Evolutionary conservation across 2,329 filamentous ascomycete genomes (phyloP).

Genomic region (Aspergillus sergii): DNA sequence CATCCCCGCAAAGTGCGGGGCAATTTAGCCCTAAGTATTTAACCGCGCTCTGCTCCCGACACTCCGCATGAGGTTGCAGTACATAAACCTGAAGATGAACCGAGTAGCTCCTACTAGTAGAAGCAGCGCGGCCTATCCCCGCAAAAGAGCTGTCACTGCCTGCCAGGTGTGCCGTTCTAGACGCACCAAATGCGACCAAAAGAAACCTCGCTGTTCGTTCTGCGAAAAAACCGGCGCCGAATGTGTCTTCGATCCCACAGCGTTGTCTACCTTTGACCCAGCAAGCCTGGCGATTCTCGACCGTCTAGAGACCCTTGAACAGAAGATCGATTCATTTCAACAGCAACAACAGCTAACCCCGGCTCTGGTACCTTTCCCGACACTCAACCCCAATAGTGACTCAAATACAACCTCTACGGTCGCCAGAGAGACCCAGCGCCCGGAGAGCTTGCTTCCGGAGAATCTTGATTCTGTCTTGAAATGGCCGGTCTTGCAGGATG

Average conservation of each 20-base stretch:
- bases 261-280: conserved; percentile 1
- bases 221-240: conserved; percentile 30
- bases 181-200: conserved; percentile 35
- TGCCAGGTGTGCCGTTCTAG: conserved; percentile 33
- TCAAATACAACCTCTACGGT: background rate
- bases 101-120: background rate
- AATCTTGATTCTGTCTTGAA: background rate
- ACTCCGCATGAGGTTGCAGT: background rate
- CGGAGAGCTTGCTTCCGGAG: background rate
- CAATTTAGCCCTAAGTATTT: background rate
- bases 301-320: background rate
- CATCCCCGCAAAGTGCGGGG: background rate
- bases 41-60: background rate
- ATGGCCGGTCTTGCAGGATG: background rate
- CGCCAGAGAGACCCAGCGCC: background rate
- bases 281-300: background rate
- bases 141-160: conserved; percentile 32
- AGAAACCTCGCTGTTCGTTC: conserved; percentile 27
- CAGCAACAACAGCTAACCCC: background rate
- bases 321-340: background rate
- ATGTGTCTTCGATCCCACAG: conserved; percentile 16
- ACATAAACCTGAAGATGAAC: background rate
- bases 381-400: too few species aligned
- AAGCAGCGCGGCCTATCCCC: conserved; percentile 19
- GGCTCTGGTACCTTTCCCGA: background rate